Conservation (phyloP, 129 eudicot genomes). For the Tagetes patula region DNA sequence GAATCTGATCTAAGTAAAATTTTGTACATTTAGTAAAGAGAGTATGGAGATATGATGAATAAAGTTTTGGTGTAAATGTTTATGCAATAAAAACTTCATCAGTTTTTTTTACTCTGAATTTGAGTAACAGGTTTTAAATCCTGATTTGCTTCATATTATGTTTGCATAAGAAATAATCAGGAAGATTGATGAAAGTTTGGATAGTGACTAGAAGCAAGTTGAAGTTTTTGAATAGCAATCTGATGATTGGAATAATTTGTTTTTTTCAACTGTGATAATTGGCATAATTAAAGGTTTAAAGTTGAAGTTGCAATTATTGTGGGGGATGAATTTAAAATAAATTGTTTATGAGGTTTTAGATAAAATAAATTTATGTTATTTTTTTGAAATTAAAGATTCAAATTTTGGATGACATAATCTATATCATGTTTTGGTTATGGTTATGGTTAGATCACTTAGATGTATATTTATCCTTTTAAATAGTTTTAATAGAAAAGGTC, state of each 20-base stretch:
- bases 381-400: background rate
- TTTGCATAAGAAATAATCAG: background rate
- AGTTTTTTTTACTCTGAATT: background rate
- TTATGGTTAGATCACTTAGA: background rate
- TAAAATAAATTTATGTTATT: background rate
- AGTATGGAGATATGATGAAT: constrained; percentile 20
- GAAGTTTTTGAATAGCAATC: background rate
- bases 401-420: background rate
- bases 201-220: background rate
- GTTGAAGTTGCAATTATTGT: background rate
- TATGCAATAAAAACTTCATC: constrained; percentile 28
- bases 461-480: background rate
- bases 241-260: background rate
- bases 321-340: background rate
- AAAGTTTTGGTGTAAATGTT: constrained; percentile 27
- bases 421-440: background rate
- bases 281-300: no score
- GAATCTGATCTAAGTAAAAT: constrained; percentile 21
- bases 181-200: background rate
- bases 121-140: constrained; percentile 4
- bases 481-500: background rate
- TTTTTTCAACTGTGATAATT: no score
- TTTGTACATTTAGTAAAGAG: constrained; percentile 25
- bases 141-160: background rate
- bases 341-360: background rate